Evolutionary conservation across 129 eudicot genomes (phyloP).

Genomic region (Artemisia argyi): DNA sequence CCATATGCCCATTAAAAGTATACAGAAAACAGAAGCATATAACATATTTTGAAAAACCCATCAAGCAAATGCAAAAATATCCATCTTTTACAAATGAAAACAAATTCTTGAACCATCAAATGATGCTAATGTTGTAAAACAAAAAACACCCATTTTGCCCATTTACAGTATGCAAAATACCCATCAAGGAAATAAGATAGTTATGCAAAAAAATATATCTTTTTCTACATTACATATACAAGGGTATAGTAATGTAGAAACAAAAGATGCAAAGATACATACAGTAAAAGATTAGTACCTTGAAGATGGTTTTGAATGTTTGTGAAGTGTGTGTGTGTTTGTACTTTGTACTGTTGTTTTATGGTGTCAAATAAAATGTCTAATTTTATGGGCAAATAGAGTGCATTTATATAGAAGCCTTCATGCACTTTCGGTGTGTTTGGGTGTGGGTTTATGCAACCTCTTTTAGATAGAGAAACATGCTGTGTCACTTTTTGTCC

Average conservation of each 20-base stretch:
- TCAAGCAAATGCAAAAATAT: too few species aligned
- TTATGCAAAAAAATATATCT: neutral
- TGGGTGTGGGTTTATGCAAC: neutral
- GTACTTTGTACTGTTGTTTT: slow-evolving; percentile 6
- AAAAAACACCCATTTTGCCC: too few species aligned
- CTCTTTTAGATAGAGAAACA: neutral
- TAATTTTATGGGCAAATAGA: slow-evolving; percentile 6
- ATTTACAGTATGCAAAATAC: neutral
- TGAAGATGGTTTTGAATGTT: neutral
- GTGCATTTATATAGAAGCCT: slow-evolving; percentile 16
- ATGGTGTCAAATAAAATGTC: slow-evolving; percentile 22
- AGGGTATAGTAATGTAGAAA: neutral
- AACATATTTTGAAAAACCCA: too few species aligned
- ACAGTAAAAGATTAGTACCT: too few species aligned
- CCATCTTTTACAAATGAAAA: neutral
- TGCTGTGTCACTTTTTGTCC: neutral
- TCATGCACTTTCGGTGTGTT: slow-evolving; percentile 28
- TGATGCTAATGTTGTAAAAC: too few species aligned
- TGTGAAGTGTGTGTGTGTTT: neutral
- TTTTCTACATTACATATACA: too few species aligned
- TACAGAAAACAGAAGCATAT: too few species aligned
- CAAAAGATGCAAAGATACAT: too few species aligned
- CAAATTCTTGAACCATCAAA: neutral
- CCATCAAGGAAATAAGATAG: slow-evolving; percentile 28
- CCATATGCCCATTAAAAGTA: too few species aligned